phyloP scores from a whole-genome alignment of 225 moss, liverwort and hornwort genomes.

The Takakia lepidozioides region DNA sequence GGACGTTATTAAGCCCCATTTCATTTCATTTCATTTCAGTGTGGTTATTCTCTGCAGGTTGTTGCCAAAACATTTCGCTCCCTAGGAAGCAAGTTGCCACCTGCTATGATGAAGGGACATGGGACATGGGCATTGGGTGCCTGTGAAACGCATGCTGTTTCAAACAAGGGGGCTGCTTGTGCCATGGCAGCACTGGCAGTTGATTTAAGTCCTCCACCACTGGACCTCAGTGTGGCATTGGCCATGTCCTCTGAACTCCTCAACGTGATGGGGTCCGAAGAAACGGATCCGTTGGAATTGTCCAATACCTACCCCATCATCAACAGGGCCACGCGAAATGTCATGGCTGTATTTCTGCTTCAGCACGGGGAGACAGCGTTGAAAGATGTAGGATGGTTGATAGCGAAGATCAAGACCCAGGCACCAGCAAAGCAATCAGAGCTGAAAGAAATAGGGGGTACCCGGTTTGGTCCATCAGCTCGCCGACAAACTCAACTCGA shows the following conservation, averaged over 20 bases:
- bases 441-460: too few species aligned
- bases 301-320: conserved; percentile 33
- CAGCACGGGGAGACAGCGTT: conserved; percentile 34
- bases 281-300: conserved; percentile 34
- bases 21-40: not conserved
- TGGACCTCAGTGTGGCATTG: conserved; percentile 55
- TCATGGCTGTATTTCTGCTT: conserved; percentile 37
- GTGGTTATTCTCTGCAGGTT: conserved; percentile 30
- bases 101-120: conserved; percentile 53
- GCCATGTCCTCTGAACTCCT: conserved; percentile 43
- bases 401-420: conserved; percentile 44
- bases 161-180: conserved; percentile 43
- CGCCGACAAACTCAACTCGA: conserved; percentile 55
- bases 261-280: conserved; percentile 60
- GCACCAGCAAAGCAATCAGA: conserved; percentile 42
- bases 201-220: conserved; percentile 48
- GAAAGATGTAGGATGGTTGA: conserved; percentile 54
- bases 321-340: conserved; percentile 22
- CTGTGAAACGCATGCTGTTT: conserved; percentile 39
- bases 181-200: conserved; percentile 46
- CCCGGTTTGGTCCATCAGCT: conserved; percentile 30
- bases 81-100: conserved; percentile 61
- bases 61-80: conserved; percentile 36
- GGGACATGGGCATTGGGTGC: conserved; percentile 49
- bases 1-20: too few species aligned